Evolutionary conservation across 768 basidiomycete genomes (phyloP).

Genomic region (Boletus sp.): DNA sequence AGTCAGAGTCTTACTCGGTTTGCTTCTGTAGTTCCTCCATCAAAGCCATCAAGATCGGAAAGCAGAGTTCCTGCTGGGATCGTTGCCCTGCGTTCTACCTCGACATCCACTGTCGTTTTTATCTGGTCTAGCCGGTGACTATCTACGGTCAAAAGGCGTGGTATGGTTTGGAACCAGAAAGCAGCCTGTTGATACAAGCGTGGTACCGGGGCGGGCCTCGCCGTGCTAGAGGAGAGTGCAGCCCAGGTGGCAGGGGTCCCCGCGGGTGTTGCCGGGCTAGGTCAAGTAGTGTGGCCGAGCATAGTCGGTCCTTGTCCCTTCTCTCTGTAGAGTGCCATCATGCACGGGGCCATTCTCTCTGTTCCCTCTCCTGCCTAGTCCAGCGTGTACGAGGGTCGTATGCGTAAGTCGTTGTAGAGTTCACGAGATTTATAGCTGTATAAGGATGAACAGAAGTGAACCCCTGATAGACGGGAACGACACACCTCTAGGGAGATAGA

Average conservation of each 20-base stretch:
- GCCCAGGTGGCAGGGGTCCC: too few species aligned
- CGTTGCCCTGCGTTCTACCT: slow-evolving; percentile 45
- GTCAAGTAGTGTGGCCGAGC: too few species aligned
- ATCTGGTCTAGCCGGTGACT: slow-evolving; percentile 41
- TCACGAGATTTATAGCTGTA: slow-evolving; percentile 58
- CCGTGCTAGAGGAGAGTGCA: too few species aligned
- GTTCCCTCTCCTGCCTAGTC: too few species aligned
- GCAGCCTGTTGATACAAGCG: slow-evolving; percentile 74
- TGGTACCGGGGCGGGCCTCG: too few species aligned
- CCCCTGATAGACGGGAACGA: background rate
- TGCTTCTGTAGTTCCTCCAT: slow-evolving; percentile 65
- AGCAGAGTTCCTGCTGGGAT: slow-evolving; percentile 51
- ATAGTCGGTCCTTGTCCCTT: too few species aligned
- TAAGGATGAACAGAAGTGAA: background rate
- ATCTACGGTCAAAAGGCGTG: slow-evolving; percentile 64
- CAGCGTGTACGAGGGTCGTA: slow-evolving; percentile 77
- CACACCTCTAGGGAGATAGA: slow-evolving; percentile 67
- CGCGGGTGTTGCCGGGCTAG: too few species aligned
- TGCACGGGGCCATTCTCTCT: too few species aligned
- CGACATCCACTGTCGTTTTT: slow-evolving; percentile 39
- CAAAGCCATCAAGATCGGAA: slow-evolving; percentile 53
- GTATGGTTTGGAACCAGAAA: slow-evolving; percentile 61
- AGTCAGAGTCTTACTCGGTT: slow-evolving; percentile 48
- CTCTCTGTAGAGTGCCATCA: too few species aligned
- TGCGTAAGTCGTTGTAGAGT: slow-evolving; percentile 67